Conservation (phyloP, 208 protist genomes). For the Trypanosoma conorhini region DNA sequence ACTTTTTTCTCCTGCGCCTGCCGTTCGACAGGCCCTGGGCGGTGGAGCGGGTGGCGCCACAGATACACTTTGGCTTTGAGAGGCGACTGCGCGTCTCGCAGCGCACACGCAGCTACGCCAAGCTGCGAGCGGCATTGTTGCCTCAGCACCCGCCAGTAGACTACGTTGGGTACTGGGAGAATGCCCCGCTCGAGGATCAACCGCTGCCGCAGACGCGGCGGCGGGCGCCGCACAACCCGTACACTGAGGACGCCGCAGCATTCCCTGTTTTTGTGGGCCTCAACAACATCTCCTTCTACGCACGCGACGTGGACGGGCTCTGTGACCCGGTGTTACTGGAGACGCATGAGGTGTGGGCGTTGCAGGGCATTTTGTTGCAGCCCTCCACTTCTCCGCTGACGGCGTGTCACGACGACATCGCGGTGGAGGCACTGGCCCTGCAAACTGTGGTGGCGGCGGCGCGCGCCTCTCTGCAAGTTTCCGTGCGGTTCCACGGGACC, state of each 20-base stretch:
- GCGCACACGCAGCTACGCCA: slow-evolving; percentile 34
- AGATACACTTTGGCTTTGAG: slow-evolving; percentile 71
- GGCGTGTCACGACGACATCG: slow-evolving; percentile 46
- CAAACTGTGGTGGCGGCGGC: slow-evolving; percentile 46
- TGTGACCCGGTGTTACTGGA: slow-evolving; percentile 73
- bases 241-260: slow-evolving; percentile 5
- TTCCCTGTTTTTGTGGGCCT: slow-evolving; percentile 61
- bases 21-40: slow-evolving; percentile 52
- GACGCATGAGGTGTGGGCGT: slow-evolving; percentile 63
- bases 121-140: slow-evolving; percentile 47
- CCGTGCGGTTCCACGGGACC: slow-evolving; percentile 2
- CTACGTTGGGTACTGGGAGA: slow-evolving; percentile 75
- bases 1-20: slow-evolving; percentile 58
- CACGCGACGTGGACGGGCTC: slow-evolving; percentile 75
- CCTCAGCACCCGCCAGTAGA: neutral
- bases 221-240: slow-evolving; percentile 51
- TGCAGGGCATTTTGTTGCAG: slow-evolving; percentile 61
- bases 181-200: slow-evolving; percentile 52
- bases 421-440: slow-evolving; percentile 49
- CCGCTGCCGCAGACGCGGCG: slow-evolving; percentile 36
- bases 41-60: slow-evolving; percentile 28
- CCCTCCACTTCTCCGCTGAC: slow-evolving; percentile 39
- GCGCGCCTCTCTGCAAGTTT: slow-evolving; percentile 21
- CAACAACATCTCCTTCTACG: slow-evolving; percentile 69
- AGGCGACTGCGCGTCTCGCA: slow-evolving; percentile 41